phyloP scores from a whole-genome alignment of 768 basidiomycete genomes.

The Tylopilus cervinicoccineus region DNA sequence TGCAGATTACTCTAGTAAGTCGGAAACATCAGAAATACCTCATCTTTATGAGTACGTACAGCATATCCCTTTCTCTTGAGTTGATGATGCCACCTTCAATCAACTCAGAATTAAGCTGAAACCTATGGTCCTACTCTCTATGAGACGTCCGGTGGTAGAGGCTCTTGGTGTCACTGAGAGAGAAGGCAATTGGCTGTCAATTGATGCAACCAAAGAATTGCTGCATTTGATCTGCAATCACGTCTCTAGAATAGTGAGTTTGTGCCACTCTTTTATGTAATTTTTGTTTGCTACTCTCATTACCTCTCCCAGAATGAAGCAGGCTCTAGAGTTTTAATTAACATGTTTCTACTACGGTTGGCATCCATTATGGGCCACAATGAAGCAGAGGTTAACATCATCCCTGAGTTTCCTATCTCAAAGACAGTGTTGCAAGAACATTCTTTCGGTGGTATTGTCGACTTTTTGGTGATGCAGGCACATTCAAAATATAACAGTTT shows the following conservation, averaged over 20 bases:
- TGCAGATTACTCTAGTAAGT: background rate
- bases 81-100: background rate
- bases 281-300: background rate
- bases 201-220: background rate
- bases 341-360: background rate
- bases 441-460: background rate
- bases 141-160: background rate
- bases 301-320: background rate
- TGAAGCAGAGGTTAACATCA: background rate
- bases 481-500: background rate
- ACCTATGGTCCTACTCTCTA: background rate
- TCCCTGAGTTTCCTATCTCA: background rate
- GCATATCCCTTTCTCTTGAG: background rate
- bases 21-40: background rate
- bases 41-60: background rate
- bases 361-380: background rate
- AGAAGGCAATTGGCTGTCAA: background rate
- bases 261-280: background rate
- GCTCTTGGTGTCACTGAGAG: background rate
- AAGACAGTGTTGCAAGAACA: background rate
- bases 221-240: background rate
- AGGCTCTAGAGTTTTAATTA: background rate
- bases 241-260: background rate
- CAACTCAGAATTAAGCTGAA: background rate
- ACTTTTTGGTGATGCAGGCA: background rate